Base-by-base conservation (phyloP, 73 alveolate species). In the Uronychia binucleata region DNA sequence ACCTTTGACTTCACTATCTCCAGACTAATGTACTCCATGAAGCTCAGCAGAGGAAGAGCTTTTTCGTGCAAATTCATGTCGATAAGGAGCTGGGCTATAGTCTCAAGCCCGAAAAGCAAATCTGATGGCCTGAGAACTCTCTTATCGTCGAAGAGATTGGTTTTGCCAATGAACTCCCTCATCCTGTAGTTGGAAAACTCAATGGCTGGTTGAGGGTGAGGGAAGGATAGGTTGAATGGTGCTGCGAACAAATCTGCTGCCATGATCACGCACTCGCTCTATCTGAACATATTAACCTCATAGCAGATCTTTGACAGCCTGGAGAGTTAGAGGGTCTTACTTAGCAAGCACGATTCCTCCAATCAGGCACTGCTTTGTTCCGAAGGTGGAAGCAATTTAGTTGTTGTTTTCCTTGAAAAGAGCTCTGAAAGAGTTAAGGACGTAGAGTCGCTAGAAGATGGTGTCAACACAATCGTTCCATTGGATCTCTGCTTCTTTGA, bases 381-480 rank as follows among this genome's bases (percentile, higher is more conserved):
- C 94, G 33, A 78, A 86, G n/a, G 19, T 19, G 5, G 86, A 74
- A 31, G 88, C 92, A 77, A 95, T 93, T 1, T 90, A 46, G 67
- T 84, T 33, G 11, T 90, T 83, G 34, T 86, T 92, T 46, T 86
- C 93, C 35, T 92, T 78, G 84, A 92, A 88, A 30, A 92, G 59
- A 8, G 57, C 90, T 87, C 99, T 86, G 92, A 88, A 95, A 13
- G 96, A 92, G 83, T 96, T 94, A 30, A 95, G 88, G 28, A 94
- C 93, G 89, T 95, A 96, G 74, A 95, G 90, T 82, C 94, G 93
- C 80, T 93, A 93, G 96, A 97, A 97, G 19, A 97, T 97, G 26
- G 98, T 94, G 79, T 97, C 99, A n/a, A 97, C 96, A 74, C 97
- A 97, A 84, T 97, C 99, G 86, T 94, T 97, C 94, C 98, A 97